Percentiles rank a stretch among this genome's conserved stretches.
These are phyloP conservation scores for Aspergillus texensis DNA, from an alignment of 2,329 filamentous ascomycete genomes.

Conservation along the genomic window DNA sequence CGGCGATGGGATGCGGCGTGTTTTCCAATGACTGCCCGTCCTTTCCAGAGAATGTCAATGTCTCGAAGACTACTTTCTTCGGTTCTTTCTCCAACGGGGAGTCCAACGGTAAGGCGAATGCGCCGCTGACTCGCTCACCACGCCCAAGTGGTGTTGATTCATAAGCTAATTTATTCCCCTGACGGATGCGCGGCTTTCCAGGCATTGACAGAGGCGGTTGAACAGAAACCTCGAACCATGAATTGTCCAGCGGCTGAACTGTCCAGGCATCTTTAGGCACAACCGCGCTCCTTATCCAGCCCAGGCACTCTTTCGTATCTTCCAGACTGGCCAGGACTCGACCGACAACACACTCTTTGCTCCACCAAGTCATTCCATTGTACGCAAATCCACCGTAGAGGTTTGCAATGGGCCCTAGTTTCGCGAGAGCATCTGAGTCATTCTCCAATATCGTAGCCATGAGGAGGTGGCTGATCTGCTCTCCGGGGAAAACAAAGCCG, in stretches of 20 bases:
- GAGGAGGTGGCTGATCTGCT: slow-evolving; percentile 56
- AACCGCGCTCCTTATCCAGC: slow-evolving; percentile 53
- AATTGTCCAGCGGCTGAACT: slow-evolving; percentile 35
- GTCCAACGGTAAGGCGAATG: slow-evolving; percentile 44
- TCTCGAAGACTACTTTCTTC: slow-evolving; percentile 25
- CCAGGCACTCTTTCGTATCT: slow-evolving; percentile 55
- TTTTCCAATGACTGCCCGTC: slow-evolving; percentile 14
- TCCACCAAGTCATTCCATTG: slow-evolving; percentile 57
- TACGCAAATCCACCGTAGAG: slow-evolving; percentile 60
- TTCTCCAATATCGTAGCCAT: slow-evolving; percentile 61
- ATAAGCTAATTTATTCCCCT: slow-evolving; percentile 40
- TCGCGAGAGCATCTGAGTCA: slow-evolving; percentile 50
- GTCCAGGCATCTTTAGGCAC: slow-evolving; percentile 41
- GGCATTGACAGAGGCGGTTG: slow-evolving; percentile 30
- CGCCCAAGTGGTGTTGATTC: slow-evolving; percentile 46
- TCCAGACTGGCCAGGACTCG: slow-evolving; percentile 53
- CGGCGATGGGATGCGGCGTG: slow-evolving; percentile 20
- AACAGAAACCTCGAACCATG: slow-evolving; percentile 55
- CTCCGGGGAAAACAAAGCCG: slow-evolving; percentile 58
- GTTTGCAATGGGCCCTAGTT: slow-evolving; percentile 54
- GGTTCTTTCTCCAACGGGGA: slow-evolving; percentile 14
- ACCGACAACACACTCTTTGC: slow-evolving; percentile 57
- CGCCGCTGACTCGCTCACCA: slow-evolving; percentile 39
- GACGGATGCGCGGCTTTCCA: slow-evolving; percentile 47
- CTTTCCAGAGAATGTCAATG: slow-evolving; percentile 29